These are phyloP conservation scores for Lanzia echinophila DNA, from an alignment of 2,329 filamentous ascomycete species.

Conservation along the genomic window DNA sequence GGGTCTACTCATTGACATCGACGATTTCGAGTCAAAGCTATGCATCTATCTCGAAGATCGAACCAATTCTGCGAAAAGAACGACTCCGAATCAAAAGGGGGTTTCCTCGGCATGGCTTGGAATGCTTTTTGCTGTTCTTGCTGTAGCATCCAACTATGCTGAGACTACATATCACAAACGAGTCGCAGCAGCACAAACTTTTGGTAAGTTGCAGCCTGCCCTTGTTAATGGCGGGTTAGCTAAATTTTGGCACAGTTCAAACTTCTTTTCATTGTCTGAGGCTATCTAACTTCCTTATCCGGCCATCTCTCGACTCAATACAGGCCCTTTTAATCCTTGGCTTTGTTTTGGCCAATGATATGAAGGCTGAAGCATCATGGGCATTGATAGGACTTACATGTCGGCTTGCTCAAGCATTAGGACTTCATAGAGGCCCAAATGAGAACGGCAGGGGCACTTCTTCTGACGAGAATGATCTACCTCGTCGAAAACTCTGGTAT, in stretches of 20 bases:
- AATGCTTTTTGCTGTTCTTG: constrained; percentile 58
- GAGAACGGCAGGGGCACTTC: constrained; percentile 23
- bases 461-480: constrained; percentile 26
- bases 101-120: constrained; percentile 60
- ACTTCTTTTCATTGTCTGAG: constrained; percentile 56
- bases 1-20: constrained; percentile 61
- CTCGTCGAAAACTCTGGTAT: constrained; percentile 29
- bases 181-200: constrained; percentile 34
- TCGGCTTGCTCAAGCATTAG: constrained; percentile 58
- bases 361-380: constrained; percentile 65
- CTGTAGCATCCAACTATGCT: constrained; percentile 60
- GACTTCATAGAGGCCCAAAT: constrained; percentile 41
- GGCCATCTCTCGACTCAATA: constrained; percentile 59
- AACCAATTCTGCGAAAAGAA: constrained; percentile 37
- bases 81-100: constrained; percentile 23
- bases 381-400: constrained; percentile 57
- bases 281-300: constrained; percentile 55
- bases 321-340: constrained; percentile 57
- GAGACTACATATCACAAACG: constrained; percentile 49
- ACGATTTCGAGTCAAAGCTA: constrained; percentile 56
- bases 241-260: constrained; percentile 22
- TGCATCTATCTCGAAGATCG: constrained; percentile 61
- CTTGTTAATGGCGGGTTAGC: not conserved
- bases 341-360: constrained; percentile 60
- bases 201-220: constrained; percentile 36